phyloP scores from a whole-genome alignment of 495 filamentous ascomycete genomes.

The Rhypophila decipiens region DNA sequence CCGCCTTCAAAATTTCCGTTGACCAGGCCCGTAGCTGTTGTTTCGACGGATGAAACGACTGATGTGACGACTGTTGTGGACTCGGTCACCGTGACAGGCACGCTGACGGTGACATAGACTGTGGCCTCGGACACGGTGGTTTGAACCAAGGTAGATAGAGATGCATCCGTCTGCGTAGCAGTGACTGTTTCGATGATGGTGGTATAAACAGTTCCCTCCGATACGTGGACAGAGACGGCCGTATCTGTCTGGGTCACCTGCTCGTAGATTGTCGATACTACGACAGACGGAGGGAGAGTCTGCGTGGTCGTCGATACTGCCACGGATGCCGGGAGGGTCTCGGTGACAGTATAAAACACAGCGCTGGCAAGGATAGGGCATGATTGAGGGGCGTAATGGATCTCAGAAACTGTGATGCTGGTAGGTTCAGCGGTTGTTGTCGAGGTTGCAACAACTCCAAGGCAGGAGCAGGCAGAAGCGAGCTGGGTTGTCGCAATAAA shows the following conservation, averaged over 20 bases:
- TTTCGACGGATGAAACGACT: not conserved
- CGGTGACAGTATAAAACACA: not conserved
- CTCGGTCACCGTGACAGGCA: not conserved
- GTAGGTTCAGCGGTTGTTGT: not conserved
- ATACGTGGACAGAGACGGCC: not conserved
- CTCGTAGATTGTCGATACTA: not conserved
- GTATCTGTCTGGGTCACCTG: not conserved
- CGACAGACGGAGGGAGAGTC: not conserved
- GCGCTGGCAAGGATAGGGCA: not conserved
- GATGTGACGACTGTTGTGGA: not conserved
- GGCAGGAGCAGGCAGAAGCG: not conserved
- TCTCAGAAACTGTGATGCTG: not conserved
- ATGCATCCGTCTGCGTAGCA: not conserved
- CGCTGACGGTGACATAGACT: not conserved
- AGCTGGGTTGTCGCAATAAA: not conserved
- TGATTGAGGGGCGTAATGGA: not conserved
- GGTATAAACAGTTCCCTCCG: not conserved
- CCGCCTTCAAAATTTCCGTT: not conserved
- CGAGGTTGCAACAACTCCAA: not conserved
- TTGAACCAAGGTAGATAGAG: not conserved
- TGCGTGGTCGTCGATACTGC: not conserved
- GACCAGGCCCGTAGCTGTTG: not conserved
- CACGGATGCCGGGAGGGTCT: not conserved
- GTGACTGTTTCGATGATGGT: not conserved
- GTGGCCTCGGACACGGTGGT: not conserved